A percentile compares a stretch with the other conserved stretches of the same genome.
Evolutionary conservation across 352 stramenopile species (phyloP).

Genomic region (Globisporangium emineosum): DNA sequence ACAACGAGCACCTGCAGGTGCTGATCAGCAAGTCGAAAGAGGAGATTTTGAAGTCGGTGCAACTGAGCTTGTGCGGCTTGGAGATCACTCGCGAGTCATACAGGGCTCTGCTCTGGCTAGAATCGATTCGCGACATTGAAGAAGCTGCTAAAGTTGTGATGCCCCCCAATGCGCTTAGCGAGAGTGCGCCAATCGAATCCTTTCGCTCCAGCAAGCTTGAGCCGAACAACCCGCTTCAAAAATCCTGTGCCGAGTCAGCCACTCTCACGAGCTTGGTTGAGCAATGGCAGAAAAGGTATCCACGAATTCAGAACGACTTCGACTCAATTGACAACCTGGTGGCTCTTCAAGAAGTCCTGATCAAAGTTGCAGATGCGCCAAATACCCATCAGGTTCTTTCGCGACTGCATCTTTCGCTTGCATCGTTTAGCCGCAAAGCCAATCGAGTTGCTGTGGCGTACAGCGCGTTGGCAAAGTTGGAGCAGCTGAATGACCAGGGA

Average conservation of each 20-base stretch:
- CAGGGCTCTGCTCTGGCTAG: conserved; percentile 45
- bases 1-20: conserved; percentile 36
- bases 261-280: conserved; percentile 27
- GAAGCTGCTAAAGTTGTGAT: conserved; percentile 24
- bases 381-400: conserved; percentile 26
- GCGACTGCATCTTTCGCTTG: conserved; percentile 55
- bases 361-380: conserved; percentile 34
- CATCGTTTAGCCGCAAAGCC: conserved; percentile 57
- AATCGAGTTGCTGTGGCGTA: conserved; percentile 67
- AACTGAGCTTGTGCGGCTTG: conserved; percentile 61
- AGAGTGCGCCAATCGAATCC: neutral
- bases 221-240: neutral
- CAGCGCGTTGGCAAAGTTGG: conserved; percentile 54
- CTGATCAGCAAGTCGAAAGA: conserved; percentile 41
- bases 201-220: neutral
- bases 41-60: conserved; percentile 46
- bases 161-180: conserved; percentile 11
- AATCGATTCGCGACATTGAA: conserved; percentile 66
- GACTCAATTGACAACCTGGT: conserved; percentile 57
- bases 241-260: neutral
- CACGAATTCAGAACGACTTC: conserved; percentile 50
- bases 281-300: conserved; percentile 39
- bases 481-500: conserved; percentile 40
- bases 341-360: conserved; percentile 56
- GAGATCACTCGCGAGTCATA: conserved; percentile 68